Evolutionary conservation across 2,329 filamentous ascomycete species (phyloP).

Genomic region (Colletotrichum noveboracense): DNA sequence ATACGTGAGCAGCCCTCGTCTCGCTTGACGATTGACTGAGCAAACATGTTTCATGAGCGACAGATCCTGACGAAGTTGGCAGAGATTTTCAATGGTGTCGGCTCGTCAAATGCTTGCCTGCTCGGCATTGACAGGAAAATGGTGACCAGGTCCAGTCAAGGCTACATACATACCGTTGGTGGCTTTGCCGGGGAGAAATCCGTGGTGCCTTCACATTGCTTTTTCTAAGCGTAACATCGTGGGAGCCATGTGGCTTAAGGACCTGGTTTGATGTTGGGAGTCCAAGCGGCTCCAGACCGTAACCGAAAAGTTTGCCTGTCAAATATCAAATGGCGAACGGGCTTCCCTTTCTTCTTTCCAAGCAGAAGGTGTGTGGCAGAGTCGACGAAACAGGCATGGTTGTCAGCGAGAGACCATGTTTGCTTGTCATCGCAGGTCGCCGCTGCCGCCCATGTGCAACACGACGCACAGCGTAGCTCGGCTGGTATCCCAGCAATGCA

Average conservation of each 20-base stretch:
- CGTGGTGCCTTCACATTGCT: neutral
- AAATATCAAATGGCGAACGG: neutral
- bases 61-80: neutral
- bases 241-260: neutral
- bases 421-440: neutral
- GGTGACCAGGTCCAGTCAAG: neutral
- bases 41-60: neutral
- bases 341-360: neutral
- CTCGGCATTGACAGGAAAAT: neutral
- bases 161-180: neutral
- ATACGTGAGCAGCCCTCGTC: neutral
- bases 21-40: neutral
- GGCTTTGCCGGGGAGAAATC: neutral
- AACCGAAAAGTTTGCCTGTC: conserved; percentile 1
- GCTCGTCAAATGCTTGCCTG: neutral
- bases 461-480: neutral
- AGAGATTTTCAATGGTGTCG: neutral
- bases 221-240: neutral
- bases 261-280: neutral
- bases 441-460: neutral
- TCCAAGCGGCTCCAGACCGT: neutral
- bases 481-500: neutral
- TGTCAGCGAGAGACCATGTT: neutral
- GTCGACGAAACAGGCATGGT: neutral
- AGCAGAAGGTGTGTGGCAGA: neutral